A percentile compares a stretch with the other conserved stretches of the same genome.
phyloP scores from a whole-genome alignment of 2,329 filamentous ascomycete genomes.

The Pseudogymnoascus sp. region DNA sequence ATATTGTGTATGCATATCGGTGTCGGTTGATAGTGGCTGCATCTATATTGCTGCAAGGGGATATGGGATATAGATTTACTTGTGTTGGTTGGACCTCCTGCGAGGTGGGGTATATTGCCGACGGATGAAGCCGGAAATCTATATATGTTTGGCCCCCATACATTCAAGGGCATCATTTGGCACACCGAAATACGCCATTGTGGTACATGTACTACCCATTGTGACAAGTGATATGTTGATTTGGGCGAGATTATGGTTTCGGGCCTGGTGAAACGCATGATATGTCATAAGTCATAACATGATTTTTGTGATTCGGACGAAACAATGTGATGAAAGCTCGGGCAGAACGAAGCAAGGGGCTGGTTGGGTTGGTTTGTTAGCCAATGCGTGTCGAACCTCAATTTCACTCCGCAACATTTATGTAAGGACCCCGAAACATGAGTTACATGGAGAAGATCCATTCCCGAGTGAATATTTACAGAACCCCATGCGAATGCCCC shows the following conservation, averaged over 20 bases:
- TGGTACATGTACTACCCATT: not conserved
- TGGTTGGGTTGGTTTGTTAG: not conserved
- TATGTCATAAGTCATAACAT: constrained; percentile 2
- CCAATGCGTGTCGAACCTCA: not conserved
- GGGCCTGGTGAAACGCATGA: not conserved
- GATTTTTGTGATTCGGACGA: not conserved
- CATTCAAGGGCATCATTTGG: not conserved
- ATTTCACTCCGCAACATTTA: not conserved
- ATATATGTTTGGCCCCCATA: not conserved
- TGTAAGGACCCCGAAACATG: not conserved
- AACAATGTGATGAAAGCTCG: not conserved
- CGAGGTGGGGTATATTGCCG: not conserved
- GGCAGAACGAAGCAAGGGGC: not conserved
- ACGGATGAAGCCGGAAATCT: not conserved
- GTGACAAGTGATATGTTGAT: not conserved
- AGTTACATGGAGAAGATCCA: not conserved
- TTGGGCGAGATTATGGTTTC: not conserved
- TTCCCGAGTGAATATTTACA: not conserved
- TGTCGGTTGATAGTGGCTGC: not conserved
- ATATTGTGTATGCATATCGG: not conserved
- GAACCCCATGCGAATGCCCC: not conserved
- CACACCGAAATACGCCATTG: not conserved
- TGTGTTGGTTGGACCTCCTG: not conserved
- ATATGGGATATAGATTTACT: not conserved
- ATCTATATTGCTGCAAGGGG: not conserved